Conservation (phyloP, 306 rosid genomes). For the Fagus sylvatica region DNA sequence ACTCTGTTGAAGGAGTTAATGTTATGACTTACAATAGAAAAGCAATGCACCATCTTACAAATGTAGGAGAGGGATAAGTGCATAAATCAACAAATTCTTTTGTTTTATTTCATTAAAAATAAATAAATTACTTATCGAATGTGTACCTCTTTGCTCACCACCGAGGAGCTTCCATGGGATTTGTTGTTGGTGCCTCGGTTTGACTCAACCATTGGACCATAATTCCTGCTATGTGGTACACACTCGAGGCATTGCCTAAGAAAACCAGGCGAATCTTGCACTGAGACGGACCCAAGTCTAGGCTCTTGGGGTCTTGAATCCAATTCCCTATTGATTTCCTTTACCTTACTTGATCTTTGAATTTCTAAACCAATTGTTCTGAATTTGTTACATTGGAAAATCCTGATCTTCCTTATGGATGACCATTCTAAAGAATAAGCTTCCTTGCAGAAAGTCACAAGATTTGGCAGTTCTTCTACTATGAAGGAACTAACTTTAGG, state of each 20-base stretch:
- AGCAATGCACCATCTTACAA: no score
- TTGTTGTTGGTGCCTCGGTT: not conserved
- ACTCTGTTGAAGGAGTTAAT: no score
- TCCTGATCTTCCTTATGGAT: not conserved
- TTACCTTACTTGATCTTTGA: not conserved
- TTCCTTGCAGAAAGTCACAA: not conserved
- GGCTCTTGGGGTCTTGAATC: not conserved
- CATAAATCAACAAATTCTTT: no score
- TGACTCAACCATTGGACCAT: not conserved
- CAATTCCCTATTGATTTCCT: not conserved
- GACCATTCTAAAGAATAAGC: not conserved
- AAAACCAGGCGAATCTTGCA: no score
- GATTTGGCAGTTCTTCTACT: accelerated
- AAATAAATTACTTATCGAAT: not conserved
- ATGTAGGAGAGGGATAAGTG: no score
- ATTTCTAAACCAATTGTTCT: not conserved
- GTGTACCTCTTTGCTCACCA: not conserved
- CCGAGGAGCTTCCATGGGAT: not conserved
- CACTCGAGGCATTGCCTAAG: not conserved
- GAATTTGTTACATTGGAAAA: accelerated
- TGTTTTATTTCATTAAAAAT: not conserved
- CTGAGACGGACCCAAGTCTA: not conserved
- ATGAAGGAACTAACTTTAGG: no score
- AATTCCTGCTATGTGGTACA: not conserved
- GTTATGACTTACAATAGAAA: no score